Evolutionary conservation across 1,284 basidiomycete genomes (phyloP).

Genomic region (Volvariella surrecta): DNA sequence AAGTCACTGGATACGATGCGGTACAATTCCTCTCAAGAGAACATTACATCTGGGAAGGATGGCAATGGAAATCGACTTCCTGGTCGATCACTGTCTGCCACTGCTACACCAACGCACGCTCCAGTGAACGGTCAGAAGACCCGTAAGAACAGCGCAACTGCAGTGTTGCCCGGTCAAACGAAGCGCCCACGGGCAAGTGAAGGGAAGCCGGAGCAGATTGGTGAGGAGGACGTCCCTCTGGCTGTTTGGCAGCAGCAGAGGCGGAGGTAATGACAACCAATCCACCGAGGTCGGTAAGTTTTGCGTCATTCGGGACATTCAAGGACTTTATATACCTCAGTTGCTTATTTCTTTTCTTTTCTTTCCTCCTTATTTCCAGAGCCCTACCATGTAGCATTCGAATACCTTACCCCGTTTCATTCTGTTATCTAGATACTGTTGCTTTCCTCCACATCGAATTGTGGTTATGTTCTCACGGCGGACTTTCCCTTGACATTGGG

Average conservation of each 20-base stretch:
- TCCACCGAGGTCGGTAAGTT: constrained; percentile 1
- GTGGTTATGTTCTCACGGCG: no score
- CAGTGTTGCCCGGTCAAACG: constrained; percentile 30
- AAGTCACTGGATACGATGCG: constrained; percentile 19
- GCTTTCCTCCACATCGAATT: no score
- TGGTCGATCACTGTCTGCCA: constrained; percentile 57
- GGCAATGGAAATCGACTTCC: constrained; percentile 31
- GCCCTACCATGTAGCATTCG: no score
- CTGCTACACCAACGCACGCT: constrained; percentile 36
- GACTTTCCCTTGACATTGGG: no score
- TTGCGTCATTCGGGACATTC: not conserved
- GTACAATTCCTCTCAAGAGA: constrained; percentile 25
- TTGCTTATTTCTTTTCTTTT: not conserved
- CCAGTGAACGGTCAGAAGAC: constrained; percentile 40
- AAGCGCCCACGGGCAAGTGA: constrained; percentile 34
- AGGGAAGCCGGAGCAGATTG: constrained; percentile 19
- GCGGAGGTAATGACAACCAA: constrained; percentile 30
- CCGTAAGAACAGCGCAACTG: constrained; percentile 62
- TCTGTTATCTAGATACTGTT: no score
- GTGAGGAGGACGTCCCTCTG: constrained; percentile 67
- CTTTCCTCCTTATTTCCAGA: constrained; percentile 2
- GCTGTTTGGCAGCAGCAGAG: constrained; percentile 70
- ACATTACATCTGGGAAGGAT: constrained; percentile 14
- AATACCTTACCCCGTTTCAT: no score
- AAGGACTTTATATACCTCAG: not conserved